Base-by-base conservation (phyloP, 352 stramenopile species). In the Phytopythium helicoides region DNA sequence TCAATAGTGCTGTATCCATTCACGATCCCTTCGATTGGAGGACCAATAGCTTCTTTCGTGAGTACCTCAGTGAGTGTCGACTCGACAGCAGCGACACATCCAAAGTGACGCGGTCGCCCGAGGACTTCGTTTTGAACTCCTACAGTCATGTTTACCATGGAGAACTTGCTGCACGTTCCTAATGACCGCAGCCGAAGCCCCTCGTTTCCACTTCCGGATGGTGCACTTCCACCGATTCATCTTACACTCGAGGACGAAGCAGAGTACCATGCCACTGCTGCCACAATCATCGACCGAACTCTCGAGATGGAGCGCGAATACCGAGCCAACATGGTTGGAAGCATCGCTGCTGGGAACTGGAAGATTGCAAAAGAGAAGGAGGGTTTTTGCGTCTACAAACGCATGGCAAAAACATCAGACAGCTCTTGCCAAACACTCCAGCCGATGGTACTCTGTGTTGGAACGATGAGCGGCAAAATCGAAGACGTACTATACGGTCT, bases 401-500 rank as follows among this genome's bases (percentile, higher is more conserved):
- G 42, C 10, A 34, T 48, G 23, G 42, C 42, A 14, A 28, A 28
- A 3, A 14, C 23, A 15, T 23, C 22, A 5, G 42, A 48, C 2
- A 10, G 39, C 1, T 6, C 22, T 6, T n/a, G 34, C 16, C 42
- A 48, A n/a, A 18, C 5, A 15, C 42, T 48, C 3, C 58, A 66
- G 51, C 50, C 54, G 3, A 67, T 53, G 35, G 45, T 67, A 11
- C 36, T 62, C 2, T 48, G 47, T 9, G 52, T 62, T 16, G 61
- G 61, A 0, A 55, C 35, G 4, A 62, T 69, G 19, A 26, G 23
- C 16, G 56, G 61, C 5, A 62, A 42, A 15, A 47, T 64, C 18
- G 55, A 64, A 10, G 51, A 64, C 6, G 14, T 57, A 16, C 44
- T 69, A 25, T 69, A 69, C 47, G 56, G 51, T 9, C 47, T 66